Evolutionary conservation across 257 asterid species (phyloP), one percentile per base, ranked within the genome.

Genomic region (Nicotiana benthamiana): DNA sequence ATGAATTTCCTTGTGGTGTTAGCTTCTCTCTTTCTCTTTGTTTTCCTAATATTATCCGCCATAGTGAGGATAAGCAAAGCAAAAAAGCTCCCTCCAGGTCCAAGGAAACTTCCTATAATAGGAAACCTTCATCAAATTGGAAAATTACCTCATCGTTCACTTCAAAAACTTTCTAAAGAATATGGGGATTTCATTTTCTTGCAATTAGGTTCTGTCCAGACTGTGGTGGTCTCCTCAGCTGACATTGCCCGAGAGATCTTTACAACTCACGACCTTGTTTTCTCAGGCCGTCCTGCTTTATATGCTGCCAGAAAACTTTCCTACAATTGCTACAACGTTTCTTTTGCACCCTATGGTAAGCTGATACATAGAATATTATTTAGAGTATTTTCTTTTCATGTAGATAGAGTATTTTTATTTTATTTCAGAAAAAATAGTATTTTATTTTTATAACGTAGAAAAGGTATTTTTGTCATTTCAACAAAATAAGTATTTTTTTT

Each of bases 151-250:
- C 77, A 72, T 72, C 77, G 60, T 24, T 72, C 77, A 3, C 77
- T 72, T 72, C 60, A 46, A 24, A 66, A 63, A 46, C 82, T 79
- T 17, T 79, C 82, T 13, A 36, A 46, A 3, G 32, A 79, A 62
- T 63, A 63, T 17, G 82, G 82, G 1, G 82, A 63, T 24, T 28
- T 79, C 32, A 79, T 79, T 63, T 63, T 24, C 64, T 68, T 79
- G 40, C 82, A 79, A 63, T 68, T 79, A 66, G 82, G 82, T 36
- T 63, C 82, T 16, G 28, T 79, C 4, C 76, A 53, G 18, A 63
- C 82, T 30, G 16, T 79, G 2, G 36, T 79, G 3, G 76, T 79
- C 13, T 79, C 82, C 12, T 62, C 76, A 0, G 82, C 82, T 10
- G 82, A 64, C 2, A 51, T 68, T 20, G 82, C 76, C 4, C n/a